Evolutionary conservation across 805 yeast genomes (phyloP).

Genomic region (Wickerhamomyces alni): DNA sequence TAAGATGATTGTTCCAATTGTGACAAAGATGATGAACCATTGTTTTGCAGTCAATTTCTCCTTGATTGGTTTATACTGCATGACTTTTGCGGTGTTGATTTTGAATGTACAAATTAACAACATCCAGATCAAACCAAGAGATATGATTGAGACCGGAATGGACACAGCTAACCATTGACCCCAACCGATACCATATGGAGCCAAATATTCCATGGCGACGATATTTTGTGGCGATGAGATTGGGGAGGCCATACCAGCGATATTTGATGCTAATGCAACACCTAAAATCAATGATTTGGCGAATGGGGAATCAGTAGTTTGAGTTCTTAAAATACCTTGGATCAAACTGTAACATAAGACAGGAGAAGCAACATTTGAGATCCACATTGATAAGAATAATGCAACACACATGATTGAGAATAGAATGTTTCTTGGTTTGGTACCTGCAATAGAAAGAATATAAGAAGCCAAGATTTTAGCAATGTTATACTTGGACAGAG

Average conservation of each 20-base stretch:
- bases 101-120: constrained; percentile 54
- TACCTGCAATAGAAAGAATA: constrained; percentile 74
- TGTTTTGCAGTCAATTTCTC: constrained; percentile 69
- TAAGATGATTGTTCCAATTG: constrained; percentile 65
- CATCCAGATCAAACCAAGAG: constrained; percentile 64
- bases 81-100: constrained; percentile 39
- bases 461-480: constrained; percentile 88
- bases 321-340: constrained; percentile 76
- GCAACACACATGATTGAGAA: constrained; percentile 81
- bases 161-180: constrained; percentile 89
- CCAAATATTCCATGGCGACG: constrained; percentile 79
- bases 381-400: constrained; percentile 87
- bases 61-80: constrained; percentile 41
- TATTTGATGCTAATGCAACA: constrained; percentile 84
- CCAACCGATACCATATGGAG: constrained; percentile 66
- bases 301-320: constrained; percentile 72
- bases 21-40: constrained; percentile 65
- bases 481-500: constrained; percentile 80
- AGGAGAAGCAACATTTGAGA: constrained; percentile 95
- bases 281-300: constrained; percentile 84
- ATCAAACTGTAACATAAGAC: constrained; percentile 84
- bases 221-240: constrained; percentile 96
- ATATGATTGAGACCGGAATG: constrained; percentile 66
- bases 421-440: constrained; percentile 70
- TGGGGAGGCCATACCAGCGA: constrained; percentile 96